Percentiles rank a stretch among this genome's conserved stretches.
Evolutionary conservation across 2,329 filamentous ascomycete species (phyloP).

Genomic region (Zarea fungicola): DNA sequence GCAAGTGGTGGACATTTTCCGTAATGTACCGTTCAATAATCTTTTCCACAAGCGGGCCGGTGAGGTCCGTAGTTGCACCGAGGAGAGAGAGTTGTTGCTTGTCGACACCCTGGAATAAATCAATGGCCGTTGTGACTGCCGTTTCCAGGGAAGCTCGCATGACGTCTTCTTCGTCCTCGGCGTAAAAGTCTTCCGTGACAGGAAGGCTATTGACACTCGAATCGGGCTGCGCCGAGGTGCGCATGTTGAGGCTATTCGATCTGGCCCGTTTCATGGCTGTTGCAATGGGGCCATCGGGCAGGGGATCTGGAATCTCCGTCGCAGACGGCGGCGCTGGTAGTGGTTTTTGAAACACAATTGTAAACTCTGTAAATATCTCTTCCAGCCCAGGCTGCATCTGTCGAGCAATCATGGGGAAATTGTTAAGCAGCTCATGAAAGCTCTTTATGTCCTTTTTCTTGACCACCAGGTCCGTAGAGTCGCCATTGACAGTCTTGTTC

Average conservation of each 20-base stretch:
- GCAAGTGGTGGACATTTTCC: slow-evolving; percentile 84
- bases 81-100: slow-evolving; percentile 90
- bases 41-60: slow-evolving; percentile 84
- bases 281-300: slow-evolving; percentile 51
- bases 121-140: slow-evolving; percentile 87
- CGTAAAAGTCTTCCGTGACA: slow-evolving; percentile 61
- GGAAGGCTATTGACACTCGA: slow-evolving; percentile 32
- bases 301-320: slow-evolving; percentile 52
- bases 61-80: slow-evolving; percentile 88
- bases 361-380: slow-evolving; percentile 84
- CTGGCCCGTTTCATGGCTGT: slow-evolving; percentile 51
- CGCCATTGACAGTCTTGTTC: slow-evolving; percentile 31
- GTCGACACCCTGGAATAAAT: slow-evolving; percentile 91
- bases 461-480: slow-evolving; percentile 38
- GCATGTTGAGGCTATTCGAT: slow-evolving; percentile 41
- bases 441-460: slow-evolving; percentile 85
- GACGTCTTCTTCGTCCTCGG: slow-evolving; percentile 85
- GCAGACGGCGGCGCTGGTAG: slow-evolving; percentile 69
- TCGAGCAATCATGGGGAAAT: slow-evolving; percentile 91
- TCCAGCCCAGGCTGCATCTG: slow-evolving; percentile 95
- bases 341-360: slow-evolving; percentile 76
- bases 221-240: slow-evolving; percentile 19
- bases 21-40: slow-evolving; percentile 92
- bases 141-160: slow-evolving; percentile 88
- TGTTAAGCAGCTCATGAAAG: slow-evolving; percentile 82